Evolutionary conservation across 192 early-diverging fungal species (phyloP), one percentile per base, ranked within the genome.

Genomic region (Podila clonocystis): DNA sequence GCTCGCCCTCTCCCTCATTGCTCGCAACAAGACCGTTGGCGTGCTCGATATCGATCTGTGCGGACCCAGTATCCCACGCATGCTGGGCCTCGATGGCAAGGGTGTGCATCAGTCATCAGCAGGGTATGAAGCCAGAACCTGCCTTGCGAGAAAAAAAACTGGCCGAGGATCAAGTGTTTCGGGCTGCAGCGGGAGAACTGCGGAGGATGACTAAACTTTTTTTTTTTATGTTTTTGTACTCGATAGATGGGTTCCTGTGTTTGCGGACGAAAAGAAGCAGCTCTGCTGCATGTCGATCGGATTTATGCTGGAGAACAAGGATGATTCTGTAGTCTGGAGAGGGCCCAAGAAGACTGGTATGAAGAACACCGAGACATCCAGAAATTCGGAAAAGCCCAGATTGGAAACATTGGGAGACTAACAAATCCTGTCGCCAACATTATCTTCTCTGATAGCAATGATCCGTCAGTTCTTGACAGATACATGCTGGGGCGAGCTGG

Each of bases 281-380:
- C 82, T 95, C 4, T 88, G 87, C 20, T 97, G 96, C 61, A 99
- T 99, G 98, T 98, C 97, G 6, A 96, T 99, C 58, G 97, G 95
- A 50, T 99, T 98, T 64, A 88, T 99, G 78, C 86, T 99, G 62
- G 89, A 89, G 41, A 92, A 89, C 74, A 93, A 92, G 66, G 91
- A 97, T 72, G 92, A 97, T 69, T 95, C 98, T 28, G 95, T 99
- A 17, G 95, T 99, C 26, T 99, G 98, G 98, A 89, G 97, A 48
- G 98, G 98, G 4, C 96, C 98, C 34, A 99, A 99, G 77, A 99
- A 99, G 89, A 98, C 94, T 83, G 94, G 94, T 93, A 85, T 34
- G 75, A 55, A 30, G 17, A 9, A n/a, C 6, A 17, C 20, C 58
- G 29, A 20, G 26, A 38, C 57, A 24, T 15, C 41, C 41, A 45